A percentile compares a stretch with the other conserved stretches of the same genome.
Evolutionary conservation across 108 stramenopile genomes (phyloP).

Genomic region (Fragilaria crotonensis): DNA sequence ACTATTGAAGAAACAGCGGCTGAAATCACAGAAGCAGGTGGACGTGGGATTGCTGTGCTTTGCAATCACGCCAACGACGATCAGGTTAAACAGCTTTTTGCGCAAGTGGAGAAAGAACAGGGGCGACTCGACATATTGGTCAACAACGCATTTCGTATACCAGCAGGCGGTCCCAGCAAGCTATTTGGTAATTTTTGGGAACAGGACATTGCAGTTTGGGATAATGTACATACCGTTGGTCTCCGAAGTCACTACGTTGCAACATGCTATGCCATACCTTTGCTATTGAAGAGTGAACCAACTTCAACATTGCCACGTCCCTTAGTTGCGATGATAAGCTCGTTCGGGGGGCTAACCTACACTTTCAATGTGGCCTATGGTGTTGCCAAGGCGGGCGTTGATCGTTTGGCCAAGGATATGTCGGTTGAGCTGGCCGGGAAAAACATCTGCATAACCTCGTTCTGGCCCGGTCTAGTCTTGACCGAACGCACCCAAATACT

Average conservation of each 20-base stretch:
- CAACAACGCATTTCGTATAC: constrained; percentile 51
- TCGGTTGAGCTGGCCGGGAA: constrained; percentile 42
- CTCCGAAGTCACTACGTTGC: constrained; percentile 55
- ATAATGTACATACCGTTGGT: constrained; percentile 62
- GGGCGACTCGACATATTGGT: constrained; percentile 70
- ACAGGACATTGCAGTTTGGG: constrained; percentile 66
- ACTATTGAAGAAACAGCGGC: constrained; percentile 56
- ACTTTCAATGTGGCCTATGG: constrained; percentile 92
- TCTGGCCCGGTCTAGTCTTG: constrained; percentile 82
- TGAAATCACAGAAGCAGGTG: constrained; percentile 32
- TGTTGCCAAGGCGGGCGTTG: constrained; percentile 81
- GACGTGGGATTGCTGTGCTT: constrained; percentile 40
- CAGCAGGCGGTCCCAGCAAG: constrained; percentile 20
- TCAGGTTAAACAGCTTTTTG: constrained; percentile 31
- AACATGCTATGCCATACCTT: constrained; percentile 44
- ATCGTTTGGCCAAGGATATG: constrained; percentile 80
- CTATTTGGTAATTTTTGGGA: constrained; percentile 72
- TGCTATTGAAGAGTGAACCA: constrained; percentile 38
- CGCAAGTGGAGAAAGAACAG: constrained; percentile 25
- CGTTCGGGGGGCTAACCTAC: constrained; percentile 75
- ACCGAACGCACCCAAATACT: constrained; percentile 75
- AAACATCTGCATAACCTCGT: constrained; percentile 51
- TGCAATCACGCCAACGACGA: constrained; percentile 44
- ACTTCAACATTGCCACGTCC: constrained; percentile 29
- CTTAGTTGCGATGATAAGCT: constrained; percentile 49